These are phyloP conservation scores for Entomortierella lignicola DNA, from an alignment of 192 early-diverging fungal species.

Conservation along the genomic window DNA sequence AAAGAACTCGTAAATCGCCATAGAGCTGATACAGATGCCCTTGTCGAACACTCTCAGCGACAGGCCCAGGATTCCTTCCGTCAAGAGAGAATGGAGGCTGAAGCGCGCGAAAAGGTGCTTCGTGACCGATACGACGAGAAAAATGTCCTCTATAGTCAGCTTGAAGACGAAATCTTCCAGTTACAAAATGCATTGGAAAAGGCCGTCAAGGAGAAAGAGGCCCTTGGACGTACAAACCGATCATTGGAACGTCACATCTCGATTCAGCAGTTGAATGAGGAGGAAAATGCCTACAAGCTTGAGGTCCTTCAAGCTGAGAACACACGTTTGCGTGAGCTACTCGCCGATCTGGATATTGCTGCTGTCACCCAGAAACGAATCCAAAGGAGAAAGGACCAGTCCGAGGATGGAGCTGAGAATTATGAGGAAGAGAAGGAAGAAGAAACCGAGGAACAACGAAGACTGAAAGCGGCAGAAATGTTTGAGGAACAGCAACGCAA, in stretches of 20 bases:
- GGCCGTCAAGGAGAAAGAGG: constrained; percentile 11
- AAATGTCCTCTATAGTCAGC: not conserved
- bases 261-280: constrained; percentile 39
- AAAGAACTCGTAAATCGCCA: constrained; percentile 3
- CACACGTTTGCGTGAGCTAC: not conserved
- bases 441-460: not conserved
- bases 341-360: constrained; percentile 21
- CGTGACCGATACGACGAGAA: constrained; percentile 16
- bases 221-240: constrained; percentile 15
- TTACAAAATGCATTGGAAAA: constrained; percentile 6
- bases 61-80: constrained; percentile 6
- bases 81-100: constrained; percentile 8
- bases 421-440: constrained; percentile 2
- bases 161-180: constrained; percentile 33
- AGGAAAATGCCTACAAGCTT: constrained; percentile 33
- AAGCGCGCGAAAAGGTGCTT: constrained; percentile 34
- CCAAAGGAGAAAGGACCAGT: not conserved
- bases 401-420: not conserved
- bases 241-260: constrained; percentile 40
- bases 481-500: constrained; percentile 42
- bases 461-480: not conserved
- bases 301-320: constrained; percentile 32
- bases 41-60: not conserved
- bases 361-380: not conserved
- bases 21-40: not conserved